A percentile compares a stretch with the other conserved stretches of the same genome.
Evolutionary conservation across 129 eudicot species (phyloP).

Genomic region (Deinandra increscens): DNA sequence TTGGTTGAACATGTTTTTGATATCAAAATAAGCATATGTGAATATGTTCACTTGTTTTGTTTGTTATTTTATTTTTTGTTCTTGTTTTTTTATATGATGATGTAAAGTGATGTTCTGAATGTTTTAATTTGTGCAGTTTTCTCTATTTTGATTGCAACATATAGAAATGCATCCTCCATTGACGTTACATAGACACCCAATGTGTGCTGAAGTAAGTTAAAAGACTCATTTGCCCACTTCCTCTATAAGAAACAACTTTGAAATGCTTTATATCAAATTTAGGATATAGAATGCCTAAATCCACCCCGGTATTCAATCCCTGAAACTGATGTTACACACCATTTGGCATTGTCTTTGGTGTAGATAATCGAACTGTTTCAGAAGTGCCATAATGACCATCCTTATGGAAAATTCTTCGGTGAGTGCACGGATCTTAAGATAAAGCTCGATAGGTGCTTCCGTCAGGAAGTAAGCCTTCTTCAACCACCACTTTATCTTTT

Average conservation of each 20-base stretch:
- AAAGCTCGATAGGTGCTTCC: conserved; percentile 76
- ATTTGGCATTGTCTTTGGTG: no score
- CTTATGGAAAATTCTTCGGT: no score
- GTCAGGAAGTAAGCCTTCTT: conserved; percentile 62
- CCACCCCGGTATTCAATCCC: no score
- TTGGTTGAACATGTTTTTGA: no score
- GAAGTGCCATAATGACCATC: conserved; percentile 70
- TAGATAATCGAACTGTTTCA: conserved; percentile 78
- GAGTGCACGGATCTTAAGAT: conserved; percentile 76
- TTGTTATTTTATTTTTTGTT: no score
- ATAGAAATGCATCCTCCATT: conserved; percentile 65
- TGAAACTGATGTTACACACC: no score
- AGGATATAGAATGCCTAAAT: background rate
- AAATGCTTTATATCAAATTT: background rate
- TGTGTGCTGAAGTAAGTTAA: no score
- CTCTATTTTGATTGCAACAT: conserved; percentile 1
- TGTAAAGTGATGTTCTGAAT: no score
- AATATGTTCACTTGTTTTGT: no score
- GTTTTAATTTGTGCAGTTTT: conserved; percentile 27
- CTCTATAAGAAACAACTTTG: background rate
- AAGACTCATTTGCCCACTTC: no score
- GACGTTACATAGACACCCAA: conserved; percentile 70
- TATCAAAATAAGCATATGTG: no score
- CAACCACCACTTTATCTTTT: background rate
- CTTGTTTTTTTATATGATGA: no score